phyloP scores from a whole-genome alignment of 1,284 basidiomycete species.

The Puccinia novopanici region DNA sequence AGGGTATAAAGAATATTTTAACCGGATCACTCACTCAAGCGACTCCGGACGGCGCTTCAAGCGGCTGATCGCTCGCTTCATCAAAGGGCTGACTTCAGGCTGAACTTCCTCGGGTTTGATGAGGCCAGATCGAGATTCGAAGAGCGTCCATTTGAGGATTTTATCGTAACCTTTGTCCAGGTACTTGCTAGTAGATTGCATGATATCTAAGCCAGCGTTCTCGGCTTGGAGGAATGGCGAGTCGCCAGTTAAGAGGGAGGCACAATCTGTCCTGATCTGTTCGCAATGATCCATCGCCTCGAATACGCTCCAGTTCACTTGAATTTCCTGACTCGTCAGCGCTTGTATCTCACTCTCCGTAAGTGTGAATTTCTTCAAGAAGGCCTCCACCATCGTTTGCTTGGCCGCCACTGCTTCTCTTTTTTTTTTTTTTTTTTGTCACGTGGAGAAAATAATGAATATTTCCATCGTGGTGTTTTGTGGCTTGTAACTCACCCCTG shows the following conservation, averaged over 20 bases:
- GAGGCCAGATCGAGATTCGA: slow-evolving; percentile 72
- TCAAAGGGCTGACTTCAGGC: slow-evolving; percentile 72
- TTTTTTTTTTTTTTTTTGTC: too few relatives aligned
- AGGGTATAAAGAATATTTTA: neutral
- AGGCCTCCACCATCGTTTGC: slow-evolving; percentile 74
- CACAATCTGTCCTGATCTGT: slow-evolving; percentile 77
- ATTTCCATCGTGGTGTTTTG: too few relatives aligned
- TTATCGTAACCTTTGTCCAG: slow-evolving; percentile 89
- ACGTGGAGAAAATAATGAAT: too few relatives aligned
- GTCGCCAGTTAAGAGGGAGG: slow-evolving; percentile 83
- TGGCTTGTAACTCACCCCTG: slow-evolving; percentile 76
- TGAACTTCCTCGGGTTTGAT: slow-evolving; percentile 72
- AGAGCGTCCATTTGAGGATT: slow-evolving; percentile 78
- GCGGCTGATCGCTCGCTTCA: slow-evolving; percentile 74
- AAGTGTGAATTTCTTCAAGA: slow-evolving; percentile 83
- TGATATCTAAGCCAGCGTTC: slow-evolving; percentile 71
- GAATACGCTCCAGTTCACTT: slow-evolving; percentile 74
- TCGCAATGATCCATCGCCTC: slow-evolving; percentile 82
- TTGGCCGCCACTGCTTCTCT: slow-evolving; percentile 65
- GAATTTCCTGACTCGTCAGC: slow-evolving; percentile 75
- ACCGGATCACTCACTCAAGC: slow-evolving; percentile 65
- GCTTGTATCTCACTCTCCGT: slow-evolving; percentile 71
- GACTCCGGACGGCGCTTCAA: slow-evolving; percentile 70
- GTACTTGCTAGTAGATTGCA: slow-evolving; percentile 75
- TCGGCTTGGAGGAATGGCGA: slow-evolving; percentile 57